Base-by-base conservation (phyloP, 305 asterid species). In the Andrographis paniculata region DNA sequence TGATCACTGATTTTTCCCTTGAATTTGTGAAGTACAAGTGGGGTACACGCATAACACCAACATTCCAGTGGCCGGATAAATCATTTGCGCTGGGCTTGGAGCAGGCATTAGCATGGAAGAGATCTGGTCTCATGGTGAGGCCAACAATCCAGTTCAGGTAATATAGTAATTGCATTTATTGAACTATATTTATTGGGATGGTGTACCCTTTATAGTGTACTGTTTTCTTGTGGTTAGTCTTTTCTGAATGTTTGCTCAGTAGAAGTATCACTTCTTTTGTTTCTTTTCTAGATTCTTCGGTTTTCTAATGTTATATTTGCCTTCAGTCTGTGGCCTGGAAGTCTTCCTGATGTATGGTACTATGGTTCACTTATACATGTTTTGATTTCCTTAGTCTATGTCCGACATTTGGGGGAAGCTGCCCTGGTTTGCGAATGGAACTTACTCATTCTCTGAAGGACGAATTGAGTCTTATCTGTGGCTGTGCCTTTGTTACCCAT, bases 21-120 rank as follows among this genome's bases (percentile, higher is more conserved):
- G 14, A 18, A 33, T 46, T 48, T 56, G 21, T 71, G 58, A 60
- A 91, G 99, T 87, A 78, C 68, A 87, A 91, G 64, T 80, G 82
- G 83, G 96, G 99, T 45, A 91, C 96, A 24, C 69, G 85, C 61
- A 57, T 91, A 54, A 79, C 89, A 24, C 99, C 96, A 31, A 67
- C 74, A 50, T 47, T 82, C 52, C 96, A 80, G 66, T 83, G 80
- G 94, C 99, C 96, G 22, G 95, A 86, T 56, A 91, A 75, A 63
- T 87, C 99, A 49, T 80, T 83, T 68, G 70, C 94, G 43, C 64
- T 79, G 68, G 85, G 87, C 45, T 48, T 91, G 59, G 79, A 84
- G 53, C 96, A 91, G 68, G 78, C 96, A 30, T 73, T 91, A 56
- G 96, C 93, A 63, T 91, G 99, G 99, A 87, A 80, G 84, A 81